These are phyloP conservation scores for Senecio squalidus DNA, from an alignment of 140 eudicot species.

Conservation along the genomic window DNA sequence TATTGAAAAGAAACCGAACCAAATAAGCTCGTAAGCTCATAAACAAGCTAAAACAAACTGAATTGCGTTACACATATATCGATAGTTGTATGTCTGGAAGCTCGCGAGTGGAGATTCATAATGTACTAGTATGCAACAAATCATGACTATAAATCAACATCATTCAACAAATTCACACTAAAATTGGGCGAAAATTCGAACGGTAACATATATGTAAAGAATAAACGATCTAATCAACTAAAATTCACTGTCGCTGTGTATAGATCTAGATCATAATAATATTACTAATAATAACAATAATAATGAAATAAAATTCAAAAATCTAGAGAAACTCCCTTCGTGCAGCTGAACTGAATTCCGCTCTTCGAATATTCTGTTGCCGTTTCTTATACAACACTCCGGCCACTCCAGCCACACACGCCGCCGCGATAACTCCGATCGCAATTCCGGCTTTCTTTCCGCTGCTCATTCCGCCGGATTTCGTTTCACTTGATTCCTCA, in stretches of 20 bases:
- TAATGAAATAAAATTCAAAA: neutral
- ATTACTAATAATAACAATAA: conserved; percentile 1
- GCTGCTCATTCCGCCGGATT: conserved; percentile 48
- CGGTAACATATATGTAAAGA: no score
- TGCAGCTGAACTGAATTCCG: conserved; percentile 47
- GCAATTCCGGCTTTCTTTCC: conserved; percentile 71
- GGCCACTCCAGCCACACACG: conserved; percentile 37
- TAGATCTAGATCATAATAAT: conserved; percentile 25
- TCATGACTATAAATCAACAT: no score
- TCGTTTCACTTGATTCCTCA: conserved; percentile 11
- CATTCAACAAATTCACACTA: no score
- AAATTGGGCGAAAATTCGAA: no score
- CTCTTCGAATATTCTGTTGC: conserved; percentile 45
- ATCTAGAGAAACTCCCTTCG: conserved; percentile 40
- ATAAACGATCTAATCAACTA: no score
- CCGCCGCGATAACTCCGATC: conserved; percentile 58
- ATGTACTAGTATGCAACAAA: no score
- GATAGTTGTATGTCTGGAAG: no score
- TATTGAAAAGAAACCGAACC: no score
- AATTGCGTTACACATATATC: no score
- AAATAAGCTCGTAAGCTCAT: no score
- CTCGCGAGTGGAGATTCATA: no score
- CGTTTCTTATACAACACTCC: conserved; percentile 52
- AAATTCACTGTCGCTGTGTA: conserved; percentile 10
- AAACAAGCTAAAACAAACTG: no score